Evolutionary conservation across 2,329 filamentous ascomycete genomes (phyloP).

Genomic region (Aspergillus intermedius): DNA sequence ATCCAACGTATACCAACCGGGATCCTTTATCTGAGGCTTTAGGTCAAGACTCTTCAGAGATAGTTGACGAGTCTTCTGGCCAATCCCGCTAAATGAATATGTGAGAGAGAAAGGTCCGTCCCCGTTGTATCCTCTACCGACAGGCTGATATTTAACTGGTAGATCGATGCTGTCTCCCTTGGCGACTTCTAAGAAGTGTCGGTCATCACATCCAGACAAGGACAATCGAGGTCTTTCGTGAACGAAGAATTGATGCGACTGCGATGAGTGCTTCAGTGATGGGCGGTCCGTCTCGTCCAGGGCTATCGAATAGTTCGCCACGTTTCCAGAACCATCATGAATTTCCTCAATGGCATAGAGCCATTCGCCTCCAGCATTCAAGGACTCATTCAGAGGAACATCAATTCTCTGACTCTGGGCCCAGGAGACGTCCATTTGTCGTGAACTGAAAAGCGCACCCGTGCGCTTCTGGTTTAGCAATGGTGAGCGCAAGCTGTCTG

Average conservation of each 20-base stretch:
- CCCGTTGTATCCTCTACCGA: constrained; percentile 50
- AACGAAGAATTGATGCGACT: constrained; percentile 74
- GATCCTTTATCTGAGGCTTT: constrained; percentile 61
- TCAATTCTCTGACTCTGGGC: constrained; percentile 66
- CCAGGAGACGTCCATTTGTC: constrained; percentile 60
- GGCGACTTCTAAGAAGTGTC: constrained; percentile 74
- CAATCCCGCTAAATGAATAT: constrained; percentile 75
- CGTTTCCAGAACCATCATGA: constrained; percentile 81
- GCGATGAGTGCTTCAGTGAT: constrained; percentile 53
- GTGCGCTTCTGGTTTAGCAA: constrained; percentile 57
- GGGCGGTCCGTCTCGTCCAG: constrained; percentile 62
- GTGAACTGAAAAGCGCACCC: constrained; percentile 52
- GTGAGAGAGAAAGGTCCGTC: constrained; percentile 65
- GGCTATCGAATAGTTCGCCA: constrained; percentile 60
- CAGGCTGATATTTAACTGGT: constrained; percentile 63
- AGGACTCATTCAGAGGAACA: constrained; percentile 84
- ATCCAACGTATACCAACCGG: constrained; percentile 80
- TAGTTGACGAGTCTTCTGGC: constrained; percentile 58
- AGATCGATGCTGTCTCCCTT: constrained; percentile 63
- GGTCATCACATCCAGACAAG: constrained; percentile 68
- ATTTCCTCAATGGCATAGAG: constrained; percentile 88
- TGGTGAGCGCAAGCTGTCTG: constrained; percentile 76
- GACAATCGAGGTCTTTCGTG: constrained; percentile 75
- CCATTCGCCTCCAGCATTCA: constrained; percentile 74
- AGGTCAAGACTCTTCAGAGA: constrained; percentile 53